Evolutionary conservation across 169 alveolate genomes (phyloP).

Genomic region (Cryptosporidium felis): DNA sequence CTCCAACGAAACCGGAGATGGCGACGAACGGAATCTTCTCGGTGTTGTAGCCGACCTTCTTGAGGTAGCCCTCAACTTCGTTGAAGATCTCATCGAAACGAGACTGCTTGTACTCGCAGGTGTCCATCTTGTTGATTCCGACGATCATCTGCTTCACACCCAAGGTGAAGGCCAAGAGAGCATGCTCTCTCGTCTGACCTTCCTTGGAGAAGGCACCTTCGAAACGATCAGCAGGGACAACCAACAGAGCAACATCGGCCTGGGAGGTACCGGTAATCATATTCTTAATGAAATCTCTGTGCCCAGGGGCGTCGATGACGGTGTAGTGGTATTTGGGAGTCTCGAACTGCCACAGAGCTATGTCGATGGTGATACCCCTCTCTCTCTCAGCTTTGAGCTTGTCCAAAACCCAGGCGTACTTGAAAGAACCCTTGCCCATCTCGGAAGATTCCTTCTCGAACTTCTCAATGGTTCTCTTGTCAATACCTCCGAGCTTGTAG

Average conservation of each 20-base stretch:
- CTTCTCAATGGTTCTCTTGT: slow-evolving; percentile 93
- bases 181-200: slow-evolving; percentile 99
- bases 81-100: slow-evolving; percentile 95
- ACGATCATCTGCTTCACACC: slow-evolving; percentile 99
- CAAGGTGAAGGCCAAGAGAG: slow-evolving; percentile 96
- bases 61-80: slow-evolving; percentile 93
- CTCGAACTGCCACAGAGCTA: slow-evolving; percentile 96
- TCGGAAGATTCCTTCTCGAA: slow-evolving; percentile 94
- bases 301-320: slow-evolving; percentile 99
- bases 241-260: slow-evolving; percentile 98
- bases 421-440: slow-evolving; percentile 95
- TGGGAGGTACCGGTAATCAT: slow-evolving; percentile 99
- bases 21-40: slow-evolving; percentile 97
- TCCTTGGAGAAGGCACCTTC: slow-evolving; percentile 95
- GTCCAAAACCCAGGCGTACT: slow-evolving; percentile 98
- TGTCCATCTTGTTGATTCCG: slow-evolving; percentile 99
- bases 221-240: slow-evolving; percentile 96
- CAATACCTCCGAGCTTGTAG: slow-evolving; percentile 95
- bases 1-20: slow-evolving; percentile 98
- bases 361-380: slow-evolving; percentile 99
- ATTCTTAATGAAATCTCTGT: slow-evolving; percentile 97
- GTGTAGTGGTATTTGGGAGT: slow-evolving; percentile 96
- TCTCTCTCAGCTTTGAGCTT: slow-evolving; percentile 98
- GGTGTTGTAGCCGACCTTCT: slow-evolving; percentile 96
- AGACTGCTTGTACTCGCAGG: slow-evolving; percentile 93